These are phyloP conservation scores for Candida xyloterini DNA, from an alignment of 805 yeast species.

Conservation along the genomic window DNA sequence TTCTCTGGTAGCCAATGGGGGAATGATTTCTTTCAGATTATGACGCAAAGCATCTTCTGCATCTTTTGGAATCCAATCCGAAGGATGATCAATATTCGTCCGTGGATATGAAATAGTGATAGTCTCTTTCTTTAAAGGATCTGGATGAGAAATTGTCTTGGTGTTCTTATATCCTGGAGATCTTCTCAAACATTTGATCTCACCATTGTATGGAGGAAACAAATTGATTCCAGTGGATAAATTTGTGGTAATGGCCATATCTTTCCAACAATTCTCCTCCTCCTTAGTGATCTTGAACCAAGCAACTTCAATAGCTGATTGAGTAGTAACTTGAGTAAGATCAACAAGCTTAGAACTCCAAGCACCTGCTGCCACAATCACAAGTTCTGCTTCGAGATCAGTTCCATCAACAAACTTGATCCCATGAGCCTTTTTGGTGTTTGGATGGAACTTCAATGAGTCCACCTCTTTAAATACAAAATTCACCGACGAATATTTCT, in stretches of 20 bases:
- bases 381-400: constrained; percentile 12
- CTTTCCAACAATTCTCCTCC: constrained; percentile 23
- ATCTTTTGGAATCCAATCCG: constrained; percentile 28
- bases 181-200: constrained; percentile 25
- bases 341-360: constrained; percentile 28
- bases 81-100: constrained; percentile 20
- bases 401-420: constrained; percentile 19
- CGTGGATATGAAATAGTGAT: constrained; percentile 24
- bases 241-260: constrained; percentile 29
- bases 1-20: constrained; percentile 21
- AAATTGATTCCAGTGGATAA: constrained; percentile 29
- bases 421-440: constrained; percentile 17
- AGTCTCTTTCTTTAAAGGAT: constrained; percentile 11
- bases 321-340: constrained; percentile 15
- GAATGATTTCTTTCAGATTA: constrained; percentile 25
- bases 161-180: constrained; percentile 29
- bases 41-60: constrained; percentile 23
- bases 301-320: constrained; percentile 26
- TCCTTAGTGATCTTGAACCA: constrained; percentile 25
- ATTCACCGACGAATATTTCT: constrained; percentile 11
- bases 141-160: constrained; percentile 16
- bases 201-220: constrained; percentile 29
- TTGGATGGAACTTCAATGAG: constrained; percentile 10
- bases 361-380: constrained; percentile 28
- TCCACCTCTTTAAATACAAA: constrained; percentile 24